These are phyloP conservation scores for Cryphonectria parasitica DNA, from an alignment of 2,329 filamentous ascomycete genomes.

Conservation along the genomic window DNA sequence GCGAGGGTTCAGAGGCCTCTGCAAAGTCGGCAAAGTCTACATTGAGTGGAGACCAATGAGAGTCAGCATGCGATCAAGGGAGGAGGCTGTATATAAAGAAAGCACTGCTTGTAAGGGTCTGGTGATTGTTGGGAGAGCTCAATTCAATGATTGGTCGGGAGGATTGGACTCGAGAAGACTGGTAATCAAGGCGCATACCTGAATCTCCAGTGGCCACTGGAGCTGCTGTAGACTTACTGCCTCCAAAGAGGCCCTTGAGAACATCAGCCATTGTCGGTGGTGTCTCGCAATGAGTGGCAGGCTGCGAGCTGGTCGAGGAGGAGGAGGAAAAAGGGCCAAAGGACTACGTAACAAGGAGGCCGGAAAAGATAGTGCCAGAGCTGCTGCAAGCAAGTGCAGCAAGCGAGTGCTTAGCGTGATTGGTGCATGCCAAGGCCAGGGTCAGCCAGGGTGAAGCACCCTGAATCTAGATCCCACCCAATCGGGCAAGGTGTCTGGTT, in stretches of 20 bases:
- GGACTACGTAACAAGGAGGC: not conserved
- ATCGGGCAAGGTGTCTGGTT: not conserved
- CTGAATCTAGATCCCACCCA: not conserved
- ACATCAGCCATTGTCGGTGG: slow-evolving; percentile 55
- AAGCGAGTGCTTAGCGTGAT: too few relatives aligned
- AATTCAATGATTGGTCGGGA: not conserved
- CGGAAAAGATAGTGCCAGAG: slow-evolving; percentile 2
- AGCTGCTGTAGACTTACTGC: slow-evolving; percentile 60
- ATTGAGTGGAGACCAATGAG: not conserved
- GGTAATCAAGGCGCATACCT: slow-evolving; percentile 53
- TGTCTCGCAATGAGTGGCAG: slow-evolving; percentile 17
- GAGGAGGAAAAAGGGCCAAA: slow-evolving; percentile 9
- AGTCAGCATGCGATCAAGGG: not conserved
- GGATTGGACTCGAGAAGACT: not conserved
- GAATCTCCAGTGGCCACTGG: slow-evolving; percentile 60
- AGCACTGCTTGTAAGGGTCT: not conserved
- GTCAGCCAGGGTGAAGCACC: not conserved
- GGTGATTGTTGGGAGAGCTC: not conserved
- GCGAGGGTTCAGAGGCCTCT: slow-evolving; percentile 70
- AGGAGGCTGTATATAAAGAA: not conserved
- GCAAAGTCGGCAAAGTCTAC: slow-evolving; percentile 95
- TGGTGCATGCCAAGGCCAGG: not conserved
- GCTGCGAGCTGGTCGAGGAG: slow-evolving; percentile 23
- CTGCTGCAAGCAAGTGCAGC: not conserved
- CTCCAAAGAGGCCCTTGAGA: slow-evolving; percentile 70